Conservation (phyloP, 108 stramenopile genomes). For the Aurantiochytrium sp. region DNA sequence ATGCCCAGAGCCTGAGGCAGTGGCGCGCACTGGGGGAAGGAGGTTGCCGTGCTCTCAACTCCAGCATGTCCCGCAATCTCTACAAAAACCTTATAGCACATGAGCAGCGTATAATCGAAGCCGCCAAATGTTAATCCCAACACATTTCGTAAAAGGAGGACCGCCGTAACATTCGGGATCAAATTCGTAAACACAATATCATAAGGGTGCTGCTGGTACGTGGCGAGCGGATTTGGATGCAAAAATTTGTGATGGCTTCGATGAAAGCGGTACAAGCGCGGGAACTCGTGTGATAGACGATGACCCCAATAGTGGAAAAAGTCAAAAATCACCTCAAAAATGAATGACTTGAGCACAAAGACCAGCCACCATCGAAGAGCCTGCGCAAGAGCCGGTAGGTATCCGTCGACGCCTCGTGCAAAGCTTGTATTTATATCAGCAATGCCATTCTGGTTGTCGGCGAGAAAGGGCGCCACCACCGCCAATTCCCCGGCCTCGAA, state of each 20-base stretch:
- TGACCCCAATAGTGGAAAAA: constrained; percentile 16
- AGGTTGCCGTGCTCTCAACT: background rate
- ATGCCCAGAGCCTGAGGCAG: constrained; percentile 5
- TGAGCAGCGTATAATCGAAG: background rate
- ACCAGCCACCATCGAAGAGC: background rate
- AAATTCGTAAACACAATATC: background rate
- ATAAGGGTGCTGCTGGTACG: background rate
- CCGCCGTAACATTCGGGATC: background rate
- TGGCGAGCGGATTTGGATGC: background rate
- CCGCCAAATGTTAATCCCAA: background rate
- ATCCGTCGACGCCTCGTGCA: background rate
- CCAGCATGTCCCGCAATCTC: constrained; percentile 11
- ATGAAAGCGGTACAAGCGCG: background rate
- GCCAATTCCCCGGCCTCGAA: background rate
- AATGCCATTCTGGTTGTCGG: background rate
- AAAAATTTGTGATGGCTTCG: background rate
- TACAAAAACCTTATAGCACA: constrained; percentile 14
- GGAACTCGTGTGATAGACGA: background rate
- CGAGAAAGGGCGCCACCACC: background rate
- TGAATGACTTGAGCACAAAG: constrained; percentile 6
- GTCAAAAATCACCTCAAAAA: background rate
- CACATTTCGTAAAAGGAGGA: background rate
- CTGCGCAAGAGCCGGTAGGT: background rate
- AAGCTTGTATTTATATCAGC: background rate
- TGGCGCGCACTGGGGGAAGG: constrained; percentile 13